These are phyloP conservation scores for Ustilago lituana DNA, from an alignment of 1,284 basidiomycete genomes.

Conservation along the genomic window DNA sequence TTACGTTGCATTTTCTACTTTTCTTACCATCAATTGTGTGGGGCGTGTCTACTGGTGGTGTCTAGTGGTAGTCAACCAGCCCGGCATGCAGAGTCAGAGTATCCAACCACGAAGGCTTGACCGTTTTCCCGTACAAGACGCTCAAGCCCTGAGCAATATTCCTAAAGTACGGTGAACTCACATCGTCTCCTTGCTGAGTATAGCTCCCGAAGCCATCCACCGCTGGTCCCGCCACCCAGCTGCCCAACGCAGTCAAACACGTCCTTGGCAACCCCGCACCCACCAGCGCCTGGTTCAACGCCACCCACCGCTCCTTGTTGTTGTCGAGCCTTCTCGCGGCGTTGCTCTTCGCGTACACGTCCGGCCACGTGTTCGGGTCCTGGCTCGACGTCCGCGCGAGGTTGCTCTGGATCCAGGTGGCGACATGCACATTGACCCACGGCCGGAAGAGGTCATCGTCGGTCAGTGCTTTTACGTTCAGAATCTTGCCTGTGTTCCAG, in stretches of 20 bases:
- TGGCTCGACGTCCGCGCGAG: slow-evolving; percentile 52
- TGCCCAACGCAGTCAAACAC: slow-evolving; percentile 53
- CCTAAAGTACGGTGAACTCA: slow-evolving; percentile 55
- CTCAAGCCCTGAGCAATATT: slow-evolving; percentile 51
- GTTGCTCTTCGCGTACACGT: slow-evolving; percentile 31
- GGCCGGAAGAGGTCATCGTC: slow-evolving; percentile 57
- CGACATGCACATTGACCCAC: slow-evolving; percentile 65
- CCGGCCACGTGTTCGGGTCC: slow-evolving; percentile 58
- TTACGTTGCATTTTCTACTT: slow-evolving; percentile 4
- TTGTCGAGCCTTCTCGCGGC: slow-evolving; percentile 4
- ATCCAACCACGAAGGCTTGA: slow-evolving; percentile 47
- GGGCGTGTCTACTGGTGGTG: no score
- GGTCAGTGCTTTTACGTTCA: slow-evolving; percentile 36
- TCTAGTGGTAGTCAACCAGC: slow-evolving; percentile 58
- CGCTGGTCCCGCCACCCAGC: slow-evolving; percentile 65
- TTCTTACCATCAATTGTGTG: no score
- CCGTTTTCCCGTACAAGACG: slow-evolving; percentile 49
- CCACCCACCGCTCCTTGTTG: slow-evolving; percentile 6
- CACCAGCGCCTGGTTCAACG: slow-evolving; percentile 10
- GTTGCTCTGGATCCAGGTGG: slow-evolving; percentile 64
- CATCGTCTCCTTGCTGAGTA: slow-evolving; percentile 54
- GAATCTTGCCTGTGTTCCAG: slow-evolving; percentile 49
- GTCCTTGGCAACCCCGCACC: slow-evolving; percentile 23
- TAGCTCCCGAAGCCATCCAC: slow-evolving; percentile 53
- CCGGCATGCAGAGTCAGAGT: slow-evolving; percentile 49